Evolutionary conservation across 352 stramenopile species (phyloP).

Genomic region (Globisporangium emineosum): DNA sequence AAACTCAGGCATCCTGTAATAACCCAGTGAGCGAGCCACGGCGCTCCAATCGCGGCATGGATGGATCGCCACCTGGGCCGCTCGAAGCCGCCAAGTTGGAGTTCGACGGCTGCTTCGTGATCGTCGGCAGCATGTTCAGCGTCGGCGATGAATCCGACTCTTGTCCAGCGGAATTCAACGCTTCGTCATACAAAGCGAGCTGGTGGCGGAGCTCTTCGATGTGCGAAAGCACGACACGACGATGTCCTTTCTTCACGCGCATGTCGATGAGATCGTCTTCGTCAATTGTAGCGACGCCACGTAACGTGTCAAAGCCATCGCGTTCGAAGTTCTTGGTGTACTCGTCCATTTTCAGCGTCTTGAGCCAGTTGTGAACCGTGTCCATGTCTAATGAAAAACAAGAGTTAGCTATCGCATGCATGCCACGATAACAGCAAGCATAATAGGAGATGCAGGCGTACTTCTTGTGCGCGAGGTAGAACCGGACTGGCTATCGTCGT

Average conservation of each 20-base stretch:
- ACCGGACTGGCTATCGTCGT: conserved; percentile 36
- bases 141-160: conserved; percentile 73
- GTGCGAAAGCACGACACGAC: conserved; percentile 78
- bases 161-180: conserved; percentile 40
- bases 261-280: conserved; percentile 88
- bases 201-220: conserved; percentile 82
- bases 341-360: conserved; percentile 85
- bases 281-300: conserved; percentile 82
- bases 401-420: neutral
- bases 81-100: conserved; percentile 31
- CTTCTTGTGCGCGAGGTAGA: conserved; percentile 42
- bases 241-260: conserved; percentile 87
- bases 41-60: conserved; percentile 35
- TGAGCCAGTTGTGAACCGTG: conserved; percentile 81
- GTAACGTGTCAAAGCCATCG: conserved; percentile 84
- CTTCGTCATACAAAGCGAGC: conserved; percentile 63
- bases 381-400: conserved; percentile 53
- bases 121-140: conserved; percentile 66
- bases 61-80: conserved; percentile 16
- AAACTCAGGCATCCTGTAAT: conserved; percentile 15
- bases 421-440: neutral
- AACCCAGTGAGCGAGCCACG: conserved; percentile 41
- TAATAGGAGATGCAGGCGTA: conserved; percentile 20
- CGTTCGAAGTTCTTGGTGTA: conserved; percentile 87
- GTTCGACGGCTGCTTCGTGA: conserved; percentile 50